Base-by-base conservation (phyloP, 805 yeast species). In the Komagataella populi region DNA sequence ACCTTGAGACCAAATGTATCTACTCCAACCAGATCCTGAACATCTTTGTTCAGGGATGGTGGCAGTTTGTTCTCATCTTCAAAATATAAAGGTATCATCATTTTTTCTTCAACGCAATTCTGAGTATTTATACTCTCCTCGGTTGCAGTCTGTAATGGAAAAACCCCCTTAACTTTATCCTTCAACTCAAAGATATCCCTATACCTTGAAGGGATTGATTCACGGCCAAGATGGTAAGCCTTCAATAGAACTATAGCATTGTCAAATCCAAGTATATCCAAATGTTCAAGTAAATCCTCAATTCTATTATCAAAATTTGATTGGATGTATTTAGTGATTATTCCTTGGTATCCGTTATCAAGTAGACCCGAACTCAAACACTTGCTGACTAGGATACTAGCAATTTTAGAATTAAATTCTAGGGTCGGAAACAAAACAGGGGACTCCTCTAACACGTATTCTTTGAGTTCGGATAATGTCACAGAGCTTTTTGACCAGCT, bases 1-100 rank as follows among this genome's bases (percentile, higher is more conserved):
- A 83, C 83, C 56, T 82, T 83, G 67, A 89, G 74, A 10, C 93
- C 95, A 54, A 80, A 78, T 0, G 96, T 79, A 47, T 81, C 83
- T 6, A 87, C 95, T 1, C 95, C 73, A 48, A 68, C 66, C 49
- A 90, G 71, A 14, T 69, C 69, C 2, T 72, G 80, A 39, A 74
- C 70, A 46, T 77, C 77, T 55, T 83, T 85, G 2, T 73, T 74
- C 12, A 87, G 14, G 14, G 39, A 30, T 30, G 39, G 39, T 30
- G 39, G 39, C 10, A 30, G 39, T 10, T 30, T 4, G 39, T 12
- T 30, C 12, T 30, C 39, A 30, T 30, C 39, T 30, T 30, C 39
- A 8, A 30, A 30, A 30, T 30, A 30, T 3, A 10, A 2, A 30
- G 39, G 39, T 30, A 14, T 14, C 10, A 14, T 10, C 10, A 30